Conservation (phyloP, 106 monocot genomes). For the Vanilla planifolia region DNA sequence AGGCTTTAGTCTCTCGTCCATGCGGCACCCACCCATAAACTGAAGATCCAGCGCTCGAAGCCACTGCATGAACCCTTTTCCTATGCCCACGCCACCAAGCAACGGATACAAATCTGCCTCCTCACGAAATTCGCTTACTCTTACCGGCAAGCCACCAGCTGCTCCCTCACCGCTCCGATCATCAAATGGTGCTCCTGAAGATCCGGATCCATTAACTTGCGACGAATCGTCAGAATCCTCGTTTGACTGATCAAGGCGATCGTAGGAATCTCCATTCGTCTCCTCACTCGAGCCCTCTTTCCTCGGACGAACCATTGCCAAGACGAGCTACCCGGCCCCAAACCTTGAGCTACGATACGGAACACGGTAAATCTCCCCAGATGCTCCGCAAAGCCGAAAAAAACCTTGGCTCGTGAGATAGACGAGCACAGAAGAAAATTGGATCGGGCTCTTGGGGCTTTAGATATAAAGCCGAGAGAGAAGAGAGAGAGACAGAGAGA, state of each 20-base stretch:
- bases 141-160: conserved; percentile 10
- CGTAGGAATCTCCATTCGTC: conserved; percentile 10
- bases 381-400: too few relatives aligned
- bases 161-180: background rate
- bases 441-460: too few relatives aligned
- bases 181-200: background rate
- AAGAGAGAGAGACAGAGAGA: too few relatives aligned
- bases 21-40: conserved; percentile 73
- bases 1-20: conserved; percentile 75
- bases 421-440: too few relatives aligned
- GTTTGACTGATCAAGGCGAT: conserved; percentile 15
- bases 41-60: conserved; percentile 74
- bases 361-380: too few relatives aligned
- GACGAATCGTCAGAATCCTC: conserved; percentile 10
- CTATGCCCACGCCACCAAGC: conserved; percentile 21
- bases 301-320: conserved; percentile 22
- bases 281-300: conserved; percentile 12
- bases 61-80: conserved; percentile 37
- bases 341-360: background rate
- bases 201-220: conserved; percentile 11
- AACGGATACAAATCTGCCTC: conserved; percentile 28
- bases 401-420: too few relatives aligned
- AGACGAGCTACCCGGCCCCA: background rate
- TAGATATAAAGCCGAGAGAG: too few relatives aligned
- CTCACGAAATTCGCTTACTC: conserved; percentile 15